Percentiles rank a stretch among this genome's conserved stretches.
These are phyloP conservation scores for Epichloe aotearoae DNA, from an alignment of 2,329 filamentous ascomycete species.

Conservation along the genomic window DNA sequence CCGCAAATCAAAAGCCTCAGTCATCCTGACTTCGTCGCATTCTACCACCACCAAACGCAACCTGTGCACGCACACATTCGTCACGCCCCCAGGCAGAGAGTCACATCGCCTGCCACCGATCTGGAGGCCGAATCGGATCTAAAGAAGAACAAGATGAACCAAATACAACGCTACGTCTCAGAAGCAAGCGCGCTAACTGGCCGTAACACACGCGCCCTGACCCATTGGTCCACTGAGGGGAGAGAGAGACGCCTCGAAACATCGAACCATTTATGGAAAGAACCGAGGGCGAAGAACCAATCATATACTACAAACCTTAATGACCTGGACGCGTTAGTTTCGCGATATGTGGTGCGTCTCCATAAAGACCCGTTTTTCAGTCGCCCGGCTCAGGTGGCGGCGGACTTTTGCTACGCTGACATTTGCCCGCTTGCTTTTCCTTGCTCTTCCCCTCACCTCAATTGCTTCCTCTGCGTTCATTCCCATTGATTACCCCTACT, in stretches of 20 bases:
- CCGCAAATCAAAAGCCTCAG: too few relatives aligned
- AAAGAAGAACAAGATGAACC: background rate
- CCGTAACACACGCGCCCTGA: too few relatives aligned
- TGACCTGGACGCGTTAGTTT: background rate
- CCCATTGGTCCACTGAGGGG: too few relatives aligned
- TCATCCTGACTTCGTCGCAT: too few relatives aligned
- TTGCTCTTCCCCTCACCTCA: too few relatives aligned
- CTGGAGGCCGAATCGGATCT: background rate
- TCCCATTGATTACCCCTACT: too few relatives aligned
- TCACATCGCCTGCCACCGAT: background rate
- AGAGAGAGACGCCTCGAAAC: background rate
- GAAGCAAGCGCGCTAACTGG: too few relatives aligned
- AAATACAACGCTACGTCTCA: background rate
- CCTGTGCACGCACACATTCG: too few relatives aligned
- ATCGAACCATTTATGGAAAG: background rate
- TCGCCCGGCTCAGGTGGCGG: background rate
- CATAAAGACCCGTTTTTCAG: too few relatives aligned
- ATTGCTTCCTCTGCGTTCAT: too few relatives aligned
- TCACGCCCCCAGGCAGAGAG: background rate
- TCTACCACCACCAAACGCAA: too few relatives aligned
- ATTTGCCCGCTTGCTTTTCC: background rate
- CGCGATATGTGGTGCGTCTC: background rate
- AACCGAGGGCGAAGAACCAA: background rate
- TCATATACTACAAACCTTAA: background rate
- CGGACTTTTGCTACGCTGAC: background rate